Base-by-base conservation (phyloP, 257 asterid genomes). In the Plectranthus barbatus region DNA sequence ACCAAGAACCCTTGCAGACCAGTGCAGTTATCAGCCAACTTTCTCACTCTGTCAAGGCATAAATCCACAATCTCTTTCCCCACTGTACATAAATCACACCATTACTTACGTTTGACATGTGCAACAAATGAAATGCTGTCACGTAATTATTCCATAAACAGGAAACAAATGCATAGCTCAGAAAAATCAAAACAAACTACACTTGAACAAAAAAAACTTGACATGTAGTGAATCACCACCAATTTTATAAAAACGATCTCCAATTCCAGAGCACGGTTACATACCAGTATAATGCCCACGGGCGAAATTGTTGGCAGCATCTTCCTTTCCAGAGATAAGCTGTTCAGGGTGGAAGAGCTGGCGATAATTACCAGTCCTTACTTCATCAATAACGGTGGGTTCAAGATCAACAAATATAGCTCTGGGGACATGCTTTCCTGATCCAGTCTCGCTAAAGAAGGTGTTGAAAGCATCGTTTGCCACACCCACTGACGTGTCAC, bases 1-100 rank as follows among this genome's bases (percentile, higher is more conserved):
- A 87, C 91, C 84, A 91, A 70, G 69, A 91, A 91, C 21, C 97
- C 95, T 79, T 87, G 97, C 83, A 91, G 69, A 60, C 97, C 96
- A 3, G 96, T 91, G 87, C 97, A 90, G 75, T 90, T 90, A 72
- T 90, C 97, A 56, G 97, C 96, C 84, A 87, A 77, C 79, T 90
- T 90, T 81, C 97, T 71, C 76, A 90, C 90, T 68, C 97, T 79
- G 70, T 87, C 97, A 45, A 90, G 88, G 78, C 97, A 90, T 18
- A 83, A 77, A 77, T 87, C 97, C 13, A 90, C 91, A 57, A 90
- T 85, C 81, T 85, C 97, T 60, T 78, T 78, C 60, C 83, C 83
- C 45, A 78, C 83, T 78, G 77, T 63, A 72, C 39, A 61, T 5
- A 57, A 64, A 47, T 59, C 29, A 49, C 29, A 49, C 41, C 49